Evolutionary conservation across 345 rosid species (phyloP).

Genomic region (Bretschneidera sinensis): DNA sequence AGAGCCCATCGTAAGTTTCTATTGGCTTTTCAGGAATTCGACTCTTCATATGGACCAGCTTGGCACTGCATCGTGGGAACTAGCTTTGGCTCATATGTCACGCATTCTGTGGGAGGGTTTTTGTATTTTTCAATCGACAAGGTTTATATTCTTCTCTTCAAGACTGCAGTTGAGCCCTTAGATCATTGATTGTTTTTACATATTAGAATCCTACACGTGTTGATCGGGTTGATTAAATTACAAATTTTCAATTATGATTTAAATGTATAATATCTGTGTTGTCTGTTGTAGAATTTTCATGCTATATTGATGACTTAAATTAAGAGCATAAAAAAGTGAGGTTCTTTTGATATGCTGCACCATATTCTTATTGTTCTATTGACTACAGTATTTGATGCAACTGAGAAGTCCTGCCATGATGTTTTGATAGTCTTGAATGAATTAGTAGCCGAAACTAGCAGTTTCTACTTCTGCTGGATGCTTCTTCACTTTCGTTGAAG

Average conservation of each 20-base stretch:
- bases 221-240: conserved; percentile 8
- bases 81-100: conserved; percentile 93
- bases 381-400: too few species aligned
- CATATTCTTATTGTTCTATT: too few species aligned
- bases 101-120: conserved; percentile 91
- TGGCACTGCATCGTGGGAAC: conserved; percentile 99
- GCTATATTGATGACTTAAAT: neutral
- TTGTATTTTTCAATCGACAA: conserved; percentile 88
- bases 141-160: conserved; percentile 87
- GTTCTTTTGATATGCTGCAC: neutral
- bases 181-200: conserved; percentile 34
- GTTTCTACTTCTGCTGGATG: too few species aligned
- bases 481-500: too few species aligned
- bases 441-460: too few species aligned
- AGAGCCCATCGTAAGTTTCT: neutral
- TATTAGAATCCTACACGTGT: neutral
- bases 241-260: neutral
- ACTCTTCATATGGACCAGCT: conserved; percentile 82
- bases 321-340: too few species aligned
- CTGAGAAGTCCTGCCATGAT: too few species aligned
- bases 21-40: conserved; percentile 63
- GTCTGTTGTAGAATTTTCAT: neutral
- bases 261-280: neutral
- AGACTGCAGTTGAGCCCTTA: conserved; percentile 88
- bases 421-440: too few species aligned